Conservation (phyloP, 305 asterid species). For the Fraxinus sp. region DNA sequence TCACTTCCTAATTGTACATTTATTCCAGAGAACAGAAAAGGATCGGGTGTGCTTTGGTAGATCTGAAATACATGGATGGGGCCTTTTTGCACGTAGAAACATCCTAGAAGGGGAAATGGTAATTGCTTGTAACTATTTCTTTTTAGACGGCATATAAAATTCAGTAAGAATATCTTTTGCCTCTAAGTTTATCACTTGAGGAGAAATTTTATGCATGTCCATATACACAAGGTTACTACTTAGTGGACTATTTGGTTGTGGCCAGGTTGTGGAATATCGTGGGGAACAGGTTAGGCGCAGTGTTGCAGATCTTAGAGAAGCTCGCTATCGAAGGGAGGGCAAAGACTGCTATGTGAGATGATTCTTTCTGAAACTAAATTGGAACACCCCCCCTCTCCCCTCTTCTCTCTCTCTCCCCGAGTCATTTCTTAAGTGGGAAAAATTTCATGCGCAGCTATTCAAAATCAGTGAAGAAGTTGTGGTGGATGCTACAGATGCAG, state of each 20-base stretch:
- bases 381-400: background rate
- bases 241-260: slow-evolving; percentile 21
- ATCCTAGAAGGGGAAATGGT: slow-evolving; percentile 98
- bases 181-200: background rate
- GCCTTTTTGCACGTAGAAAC: slow-evolving; percentile 85
- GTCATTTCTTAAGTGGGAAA: slow-evolving; percentile 1
- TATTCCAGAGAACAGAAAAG: slow-evolving; percentile 82
- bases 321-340: slow-evolving; percentile 74
- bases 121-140: slow-evolving; percentile 21
- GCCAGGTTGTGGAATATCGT: slow-evolving; percentile 94
- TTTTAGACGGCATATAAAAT: background rate
- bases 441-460: slow-evolving; percentile 61
- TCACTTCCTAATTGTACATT: slow-evolving; percentile 22
- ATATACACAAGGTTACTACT: background rate
- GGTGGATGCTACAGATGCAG: slow-evolving; percentile 96
- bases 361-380: background rate
- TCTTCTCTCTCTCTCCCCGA: background rate
- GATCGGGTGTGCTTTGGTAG: slow-evolving; percentile 94
- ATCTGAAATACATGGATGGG: slow-evolving; percentile 98
- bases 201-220: background rate
- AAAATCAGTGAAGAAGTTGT: slow-evolving; percentile 97
- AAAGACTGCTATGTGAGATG: slow-evolving; percentile 90
- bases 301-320: slow-evolving; percentile 94
- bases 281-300: slow-evolving; percentile 97
- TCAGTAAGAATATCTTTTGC: background rate